These are phyloP conservation scores for Adenanthera pavonina DNA, from an alignment of 306 rosid genomes.

Conservation along the genomic window DNA sequence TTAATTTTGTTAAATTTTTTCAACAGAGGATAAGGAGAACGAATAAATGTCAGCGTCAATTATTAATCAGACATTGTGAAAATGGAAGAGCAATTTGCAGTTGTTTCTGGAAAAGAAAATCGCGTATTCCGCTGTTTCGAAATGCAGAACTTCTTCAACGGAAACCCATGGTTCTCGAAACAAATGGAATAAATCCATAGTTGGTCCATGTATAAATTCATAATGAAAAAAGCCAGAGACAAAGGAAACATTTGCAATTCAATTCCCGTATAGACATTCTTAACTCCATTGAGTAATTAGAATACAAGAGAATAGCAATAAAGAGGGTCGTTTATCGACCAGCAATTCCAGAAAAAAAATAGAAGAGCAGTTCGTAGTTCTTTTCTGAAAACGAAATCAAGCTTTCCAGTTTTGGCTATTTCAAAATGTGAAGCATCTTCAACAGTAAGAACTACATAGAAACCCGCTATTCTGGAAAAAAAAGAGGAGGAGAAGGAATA, in stretches of 20 bases:
- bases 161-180: not conserved
- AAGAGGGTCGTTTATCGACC: not conserved
- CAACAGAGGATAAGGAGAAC: not conserved
- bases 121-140: not conserved
- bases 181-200: not conserved
- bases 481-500: not conserved
- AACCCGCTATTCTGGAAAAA: not conserved
- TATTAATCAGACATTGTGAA: constrained; percentile 11
- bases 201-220: not conserved
- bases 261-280: not conserved
- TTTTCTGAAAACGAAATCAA: not conserved
- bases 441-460: constrained; percentile 9
- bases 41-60: not conserved
- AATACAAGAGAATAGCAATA: not conserved
- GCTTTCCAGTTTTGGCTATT: not conserved
- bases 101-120: not conserved
- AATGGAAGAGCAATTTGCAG: constrained; percentile 21
- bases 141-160: not conserved
- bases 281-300: not conserved
- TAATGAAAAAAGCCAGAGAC: not conserved
- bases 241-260: too few relatives aligned
- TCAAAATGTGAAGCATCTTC: constrained; percentile 6
- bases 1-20: not conserved
- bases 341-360: constrained; percentile 25
- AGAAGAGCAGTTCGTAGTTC: not conserved